These are phyloP conservation scores for Stromatinia cepivora DNA, from an alignment of 2,329 filamentous ascomycete genomes.

Conservation along the genomic window DNA sequence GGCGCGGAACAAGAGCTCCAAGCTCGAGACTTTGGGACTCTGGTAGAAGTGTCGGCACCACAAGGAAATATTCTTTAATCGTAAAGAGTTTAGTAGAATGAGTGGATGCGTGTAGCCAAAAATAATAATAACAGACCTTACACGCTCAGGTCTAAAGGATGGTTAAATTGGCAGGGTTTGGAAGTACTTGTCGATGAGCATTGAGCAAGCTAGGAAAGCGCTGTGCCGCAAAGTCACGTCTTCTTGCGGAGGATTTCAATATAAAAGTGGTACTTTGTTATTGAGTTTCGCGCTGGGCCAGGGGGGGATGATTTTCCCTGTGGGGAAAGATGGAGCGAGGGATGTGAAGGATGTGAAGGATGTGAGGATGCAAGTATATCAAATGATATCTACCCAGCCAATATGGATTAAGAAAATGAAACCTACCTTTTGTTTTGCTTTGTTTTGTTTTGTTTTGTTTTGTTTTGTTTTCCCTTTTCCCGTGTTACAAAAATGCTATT, in stretches of 20 bases:
- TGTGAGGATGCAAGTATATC: not conserved
- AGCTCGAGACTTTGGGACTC: not conserved
- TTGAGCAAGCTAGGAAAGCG: constrained; percentile 8
- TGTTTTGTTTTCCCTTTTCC: not conserved
- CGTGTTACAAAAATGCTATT: not conserved
- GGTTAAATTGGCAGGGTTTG: not conserved
- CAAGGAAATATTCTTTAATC: not conserved
- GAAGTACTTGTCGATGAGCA: not conserved
- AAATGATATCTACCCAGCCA: not conserved
- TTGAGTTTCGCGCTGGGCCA: constrained; percentile 10
- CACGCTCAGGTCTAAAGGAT: constrained; percentile 8
- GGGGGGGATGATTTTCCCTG: constrained; percentile 11
- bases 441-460: not conserved
- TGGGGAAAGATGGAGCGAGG: constrained; percentile 14
- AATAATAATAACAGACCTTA: constrained; percentile 8
- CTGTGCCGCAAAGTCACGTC: constrained; percentile 22
- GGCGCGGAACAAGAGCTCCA: constrained; percentile 10
- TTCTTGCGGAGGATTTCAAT: not conserved
- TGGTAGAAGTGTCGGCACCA: constrained; percentile 16
- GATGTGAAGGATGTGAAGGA: not conserved
- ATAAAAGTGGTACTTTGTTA: not conserved
- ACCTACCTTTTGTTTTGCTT: too few species aligned
- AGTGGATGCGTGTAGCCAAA: constrained; percentile 22
- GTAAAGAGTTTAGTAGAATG: constrained; percentile 16
- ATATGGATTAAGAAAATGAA: not conserved